A percentile compares a stretch with the other conserved stretches of the same genome.
phyloP scores from a whole-genome alignment of 495 filamentous ascomycete species.

The Chaetomium cochliodes region DNA sequence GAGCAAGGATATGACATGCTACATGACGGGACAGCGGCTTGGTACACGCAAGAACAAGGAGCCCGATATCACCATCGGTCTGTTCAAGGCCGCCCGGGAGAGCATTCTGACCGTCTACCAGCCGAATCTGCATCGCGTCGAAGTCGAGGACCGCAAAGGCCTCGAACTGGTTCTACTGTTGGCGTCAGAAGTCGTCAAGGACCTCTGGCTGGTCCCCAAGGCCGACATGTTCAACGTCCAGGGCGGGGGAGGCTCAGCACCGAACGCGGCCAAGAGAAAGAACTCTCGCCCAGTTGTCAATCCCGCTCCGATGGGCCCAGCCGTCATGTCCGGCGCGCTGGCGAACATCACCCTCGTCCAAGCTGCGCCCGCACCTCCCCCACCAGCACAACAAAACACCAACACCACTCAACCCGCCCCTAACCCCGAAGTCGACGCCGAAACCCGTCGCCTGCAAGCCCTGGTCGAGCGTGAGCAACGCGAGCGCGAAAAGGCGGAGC shows the following conservation, averaged over 20 bases:
- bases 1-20: slow-evolving; percentile 74
- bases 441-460: slow-evolving; percentile 60
- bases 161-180: slow-evolving; percentile 86
- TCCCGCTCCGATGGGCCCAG: slow-evolving; percentile 10
- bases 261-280: slow-evolving; percentile 38
- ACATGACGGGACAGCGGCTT: slow-evolving; percentile 71
- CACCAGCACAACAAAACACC: slow-evolving; percentile 20
- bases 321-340: slow-evolving; percentile 39
- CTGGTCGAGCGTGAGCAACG: slow-evolving; percentile 51
- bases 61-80: slow-evolving; percentile 87
- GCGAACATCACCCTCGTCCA: slow-evolving; percentile 13
- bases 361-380: slow-evolving; percentile 13
- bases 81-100: slow-evolving; percentile 62
- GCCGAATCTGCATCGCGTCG: slow-evolving; percentile 83
- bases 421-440: slow-evolving; percentile 60
- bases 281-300: slow-evolving; percentile 43
- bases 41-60: slow-evolving; percentile 75
- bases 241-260: slow-evolving; percentile 35
- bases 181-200: slow-evolving; percentile 77
- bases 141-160: slow-evolving; percentile 93
- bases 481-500: slow-evolving; percentile 53
- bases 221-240: slow-evolving; percentile 76
- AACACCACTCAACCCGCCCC: slow-evolving; percentile 40
- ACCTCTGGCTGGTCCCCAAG: slow-evolving; percentile 71
- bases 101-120: slow-evolving; percentile 76